phyloP scores from a whole-genome alignment of 1,284 basidiomycete genomes.

The Ceratobasidium theobromae region DNA sequence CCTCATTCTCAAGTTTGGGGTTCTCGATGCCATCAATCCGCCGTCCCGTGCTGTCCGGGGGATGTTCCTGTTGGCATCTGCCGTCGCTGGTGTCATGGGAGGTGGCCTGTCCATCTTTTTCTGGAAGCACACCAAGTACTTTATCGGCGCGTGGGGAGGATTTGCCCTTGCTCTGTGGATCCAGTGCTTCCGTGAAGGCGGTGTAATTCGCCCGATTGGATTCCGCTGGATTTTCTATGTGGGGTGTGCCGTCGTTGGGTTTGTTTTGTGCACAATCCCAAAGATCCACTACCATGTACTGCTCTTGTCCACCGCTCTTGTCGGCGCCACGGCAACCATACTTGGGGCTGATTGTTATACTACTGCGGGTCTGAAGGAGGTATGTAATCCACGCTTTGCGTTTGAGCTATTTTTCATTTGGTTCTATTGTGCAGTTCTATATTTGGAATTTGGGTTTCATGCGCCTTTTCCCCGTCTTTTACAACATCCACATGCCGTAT shows the following conservation, averaged over 20 bases:
- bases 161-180: slow-evolving; percentile 86
- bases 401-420: not conserved
- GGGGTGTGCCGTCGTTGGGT: slow-evolving; percentile 58
- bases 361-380: slow-evolving; percentile 88
- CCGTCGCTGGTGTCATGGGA: slow-evolving; percentile 78
- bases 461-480: slow-evolving; percentile 73
- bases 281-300: slow-evolving; percentile 78
- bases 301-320: slow-evolving; percentile 79
- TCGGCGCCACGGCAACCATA: slow-evolving; percentile 91
- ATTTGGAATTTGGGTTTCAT: slow-evolving; percentile 90
- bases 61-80: slow-evolving; percentile 82
- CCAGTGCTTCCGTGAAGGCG: slow-evolving; percentile 79
- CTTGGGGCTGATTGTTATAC: slow-evolving; percentile 93
- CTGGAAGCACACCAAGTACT: slow-evolving; percentile 82
- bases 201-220: slow-evolving; percentile 73
- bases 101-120: slow-evolving; percentile 87
- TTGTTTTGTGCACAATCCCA: slow-evolving; percentile 64
- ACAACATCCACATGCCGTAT: slow-evolving; percentile 63
- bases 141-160: slow-evolving; percentile 86
- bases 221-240: slow-evolving; percentile 88
- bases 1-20: slow-evolving; percentile 87
- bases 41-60: slow-evolving; percentile 79
- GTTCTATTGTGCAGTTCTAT: slow-evolving; percentile 66
- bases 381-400: slow-evolving; percentile 35
- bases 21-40: slow-evolving; percentile 76